Evolutionary conservation across 352 stramenopile genomes (phyloP), one percentile per base, ranked within the genome.

Genomic region (Pythium biforme): DNA sequence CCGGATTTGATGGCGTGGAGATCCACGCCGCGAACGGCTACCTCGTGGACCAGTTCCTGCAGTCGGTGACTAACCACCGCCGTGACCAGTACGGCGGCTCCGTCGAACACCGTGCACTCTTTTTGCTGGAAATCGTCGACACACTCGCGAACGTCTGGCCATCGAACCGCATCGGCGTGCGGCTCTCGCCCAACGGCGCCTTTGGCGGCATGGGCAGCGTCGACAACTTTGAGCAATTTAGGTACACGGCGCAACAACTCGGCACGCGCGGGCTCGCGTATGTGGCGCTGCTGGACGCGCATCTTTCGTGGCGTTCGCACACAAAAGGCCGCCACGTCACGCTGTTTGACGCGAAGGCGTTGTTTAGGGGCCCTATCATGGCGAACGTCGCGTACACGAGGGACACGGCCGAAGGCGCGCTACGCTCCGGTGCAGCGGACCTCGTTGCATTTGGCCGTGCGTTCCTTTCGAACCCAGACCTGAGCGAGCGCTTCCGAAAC

Each of bases 381-480:
- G 55, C 66, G n/a, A 52, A 46, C 15, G 50, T 48, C 19, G 72
- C 63, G 43, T 78, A 76, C 65, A 71, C 50, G 26, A 67, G 33
- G 33, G 52, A 59, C 19, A 59, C 22, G 9, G 52, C 52, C 8
- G 52, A 59, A 27, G 52, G 52, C n/a, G 34, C 23, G 37, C 22
- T 59, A 5, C 52, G 52, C 22, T 29, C 12, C 7, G 52, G 52
- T 11, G 39, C 33, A 5, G 52, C 52, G 17, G 52, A 59, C 23
- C 10, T 33, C 17, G 52, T 48, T 19, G 12, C 19, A 4, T 48
- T 59, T 31, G 52, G 52, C 23, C 52, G 52, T 15, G 22, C 23
- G 20, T 48, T 33, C 52, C 26, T 59, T 19, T 47, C 52, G 52
- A 59, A 59, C 39, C 52, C 52, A n/a, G 52, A 59, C 20, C 39